A percentile compares a stretch with the other conserved stretches of the same genome.
Evolutionary conservation across 2,329 filamentous ascomycete species (phyloP).

Genomic region (Onygenales sp.): DNA sequence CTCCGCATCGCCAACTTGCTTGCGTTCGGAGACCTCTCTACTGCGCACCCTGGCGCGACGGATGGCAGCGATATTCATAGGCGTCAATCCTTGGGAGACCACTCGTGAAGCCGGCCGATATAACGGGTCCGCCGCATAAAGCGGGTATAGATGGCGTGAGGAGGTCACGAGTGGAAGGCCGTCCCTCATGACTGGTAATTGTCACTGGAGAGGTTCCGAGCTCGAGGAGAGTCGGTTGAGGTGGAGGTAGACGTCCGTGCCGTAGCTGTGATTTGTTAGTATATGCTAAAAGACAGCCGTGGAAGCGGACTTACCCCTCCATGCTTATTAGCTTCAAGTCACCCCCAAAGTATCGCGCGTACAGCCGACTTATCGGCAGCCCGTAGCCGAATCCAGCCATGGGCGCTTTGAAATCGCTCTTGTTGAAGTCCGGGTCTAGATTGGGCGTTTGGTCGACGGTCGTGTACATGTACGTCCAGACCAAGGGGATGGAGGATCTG

Average conservation of each 20-base stretch:
- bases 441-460: constrained; percentile 94
- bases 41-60: constrained; percentile 58
- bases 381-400: constrained; percentile 99
- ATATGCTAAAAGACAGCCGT: neutral
- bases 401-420: constrained; percentile 97
- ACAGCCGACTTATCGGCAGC: constrained; percentile 83
- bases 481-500: constrained; percentile 81
- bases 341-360: constrained; percentile 94
- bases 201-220: constrained; percentile 92
- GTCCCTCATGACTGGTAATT: constrained; percentile 79
- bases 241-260: constrained; percentile 96
- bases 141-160: constrained; percentile 30
- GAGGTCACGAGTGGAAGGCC: constrained; percentile 41
- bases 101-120: constrained; percentile 6
- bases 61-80: constrained; percentile 45
- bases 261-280: constrained; percentile 55
- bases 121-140: constrained; percentile 17
- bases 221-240: constrained; percentile 91
- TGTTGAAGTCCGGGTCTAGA: constrained; percentile 94
- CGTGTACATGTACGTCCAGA: constrained; percentile 99
- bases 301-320: constrained; percentile 67
- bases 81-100: constrained; percentile 43
- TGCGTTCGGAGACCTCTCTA: constrained; percentile 71
- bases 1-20: constrained; percentile 83
- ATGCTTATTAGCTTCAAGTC: constrained; percentile 97